Evolutionary conservation across 2,329 filamentous ascomycete species (phyloP).

Genomic region (Colletotrichum phormii): DNA sequence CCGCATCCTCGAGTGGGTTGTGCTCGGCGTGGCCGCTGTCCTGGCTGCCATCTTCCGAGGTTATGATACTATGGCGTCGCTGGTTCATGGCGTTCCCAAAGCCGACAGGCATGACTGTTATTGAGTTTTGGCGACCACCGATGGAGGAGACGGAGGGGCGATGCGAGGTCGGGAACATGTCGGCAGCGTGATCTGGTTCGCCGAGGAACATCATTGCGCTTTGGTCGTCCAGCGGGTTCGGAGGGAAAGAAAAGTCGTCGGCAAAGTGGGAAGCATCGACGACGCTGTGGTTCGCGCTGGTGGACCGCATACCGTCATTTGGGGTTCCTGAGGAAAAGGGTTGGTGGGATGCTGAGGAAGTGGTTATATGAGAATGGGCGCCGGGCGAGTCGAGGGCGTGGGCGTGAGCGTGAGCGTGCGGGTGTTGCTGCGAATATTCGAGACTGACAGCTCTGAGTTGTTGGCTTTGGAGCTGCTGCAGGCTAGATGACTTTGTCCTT

Average conservation of each 20-base stretch:
- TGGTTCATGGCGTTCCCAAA: conserved; percentile 39
- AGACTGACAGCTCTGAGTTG: conserved; percentile 49
- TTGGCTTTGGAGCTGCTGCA: conserved; percentile 46
- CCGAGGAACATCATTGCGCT: conserved; percentile 51
- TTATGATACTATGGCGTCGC: conserved; percentile 48
- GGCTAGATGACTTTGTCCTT: conserved; percentile 54
- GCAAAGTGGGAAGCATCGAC: conserved; percentile 61
- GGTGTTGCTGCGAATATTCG: conserved; percentile 46
- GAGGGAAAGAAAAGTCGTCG: conserved; percentile 65
- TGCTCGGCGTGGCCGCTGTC: conserved; percentile 56
- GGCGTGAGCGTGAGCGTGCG: not conserved
- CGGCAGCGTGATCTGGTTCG: conserved; percentile 47
- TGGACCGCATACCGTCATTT: conserved; percentile 49
- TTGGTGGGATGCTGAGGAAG: conserved; percentile 33
- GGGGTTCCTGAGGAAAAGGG: conserved; percentile 39
- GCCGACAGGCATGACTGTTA: conserved; percentile 47
- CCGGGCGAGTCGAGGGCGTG: conserved; percentile 30
- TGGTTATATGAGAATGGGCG: conserved; percentile 35
- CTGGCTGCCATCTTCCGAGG: conserved; percentile 58
- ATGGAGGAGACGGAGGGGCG: conserved; percentile 50
- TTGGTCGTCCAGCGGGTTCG: conserved; percentile 56
- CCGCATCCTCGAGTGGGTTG: conserved; percentile 64
- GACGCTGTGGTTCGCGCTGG: conserved; percentile 50
- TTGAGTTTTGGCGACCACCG: conserved; percentile 50
- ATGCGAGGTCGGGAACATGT: conserved; percentile 46